Conservation (phyloP, 2,329 filamentous ascomycete species). For the Blumeriella jaapii region DNA sequence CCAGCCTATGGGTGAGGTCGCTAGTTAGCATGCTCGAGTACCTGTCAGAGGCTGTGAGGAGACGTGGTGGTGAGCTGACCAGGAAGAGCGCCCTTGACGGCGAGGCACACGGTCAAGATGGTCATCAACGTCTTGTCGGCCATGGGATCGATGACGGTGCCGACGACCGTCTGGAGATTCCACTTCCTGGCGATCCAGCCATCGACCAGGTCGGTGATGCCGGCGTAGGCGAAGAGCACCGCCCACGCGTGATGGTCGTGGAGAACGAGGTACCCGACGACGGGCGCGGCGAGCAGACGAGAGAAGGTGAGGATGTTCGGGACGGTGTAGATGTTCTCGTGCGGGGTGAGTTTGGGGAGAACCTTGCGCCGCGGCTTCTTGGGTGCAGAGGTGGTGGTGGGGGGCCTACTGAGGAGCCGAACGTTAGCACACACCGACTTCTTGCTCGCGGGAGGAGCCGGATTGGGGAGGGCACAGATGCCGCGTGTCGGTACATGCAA, state of each 20-base stretch:
- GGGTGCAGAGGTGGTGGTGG: not conserved
- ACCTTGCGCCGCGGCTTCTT: slow-evolving; percentile 22
- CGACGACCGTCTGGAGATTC: slow-evolving; percentile 85
- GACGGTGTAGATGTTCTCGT: slow-evolving; percentile 94
- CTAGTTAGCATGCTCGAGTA: not conserved
- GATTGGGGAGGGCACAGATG: no score
- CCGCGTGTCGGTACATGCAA: no score
- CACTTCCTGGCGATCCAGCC: slow-evolving; percentile 86
- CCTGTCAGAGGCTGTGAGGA: not conserved
- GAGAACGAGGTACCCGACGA: slow-evolving; percentile 80
- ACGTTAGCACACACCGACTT: no score
- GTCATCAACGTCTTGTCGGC: slow-evolving; percentile 97
- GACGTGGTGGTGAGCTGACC: slow-evolving; percentile 36
- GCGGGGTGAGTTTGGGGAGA: slow-evolving; percentile 30
- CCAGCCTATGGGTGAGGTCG: slow-evolving; percentile 46
- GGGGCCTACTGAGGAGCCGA: no score
- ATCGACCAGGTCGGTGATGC: slow-evolving; percentile 82
- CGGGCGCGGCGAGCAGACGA: slow-evolving; percentile 69
- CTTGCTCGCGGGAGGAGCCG: no score
- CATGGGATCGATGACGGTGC: slow-evolving; percentile 91
- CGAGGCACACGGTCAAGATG: slow-evolving; percentile 73
- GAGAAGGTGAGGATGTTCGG: slow-evolving; percentile 88
- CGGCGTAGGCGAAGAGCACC: slow-evolving; percentile 84
- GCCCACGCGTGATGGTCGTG: slow-evolving; percentile 71
- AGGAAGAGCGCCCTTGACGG: slow-evolving; percentile 71